These are phyloP conservation scores for Rhizopogon vulgaris DNA, from an alignment of 768 basidiomycete genomes.

Conservation along the genomic window DNA sequence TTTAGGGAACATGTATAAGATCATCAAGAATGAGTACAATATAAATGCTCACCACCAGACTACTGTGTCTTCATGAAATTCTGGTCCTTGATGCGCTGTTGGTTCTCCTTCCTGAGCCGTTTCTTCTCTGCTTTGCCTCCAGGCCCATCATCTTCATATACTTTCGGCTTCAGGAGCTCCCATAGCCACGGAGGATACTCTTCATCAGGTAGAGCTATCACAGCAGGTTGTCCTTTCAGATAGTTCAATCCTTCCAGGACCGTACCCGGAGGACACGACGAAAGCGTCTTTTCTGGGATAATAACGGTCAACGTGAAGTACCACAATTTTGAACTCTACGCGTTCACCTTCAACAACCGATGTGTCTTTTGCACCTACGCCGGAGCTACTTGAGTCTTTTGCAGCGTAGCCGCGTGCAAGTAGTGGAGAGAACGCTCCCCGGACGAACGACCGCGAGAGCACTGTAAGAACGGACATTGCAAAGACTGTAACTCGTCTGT, in stretches of 20 bases:
- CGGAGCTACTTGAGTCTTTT: constrained; percentile 1
- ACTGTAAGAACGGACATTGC: constrained; percentile 14
- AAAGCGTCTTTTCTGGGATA: constrained; percentile 29
- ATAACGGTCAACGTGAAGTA: not conserved
- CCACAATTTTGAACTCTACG: not conserved
- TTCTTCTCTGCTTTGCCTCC: constrained; percentile 60
- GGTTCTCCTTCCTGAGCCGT: constrained; percentile 53
- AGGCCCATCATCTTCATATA: constrained; percentile 63
- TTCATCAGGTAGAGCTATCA: constrained; percentile 73
- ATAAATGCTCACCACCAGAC: not conserved
- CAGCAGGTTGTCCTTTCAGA: constrained; percentile 73
- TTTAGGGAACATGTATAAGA: not conserved
- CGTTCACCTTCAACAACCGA: constrained; percentile 12
- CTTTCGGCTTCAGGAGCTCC: constrained; percentile 60
- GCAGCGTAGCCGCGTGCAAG: constrained; percentile 12
- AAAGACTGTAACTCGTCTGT: not conserved
- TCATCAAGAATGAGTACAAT: not conserved
- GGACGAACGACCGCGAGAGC: constrained; percentile 9
- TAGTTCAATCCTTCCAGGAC: constrained; percentile 77
- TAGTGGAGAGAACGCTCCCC: constrained; percentile 4
- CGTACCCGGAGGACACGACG: constrained; percentile 69
- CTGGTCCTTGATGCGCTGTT: constrained; percentile 67
- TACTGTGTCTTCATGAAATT: constrained; percentile 87
- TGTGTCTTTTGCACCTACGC: not conserved
- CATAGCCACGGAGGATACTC: constrained; percentile 90